phyloP scores from a whole-genome alignment of 1,284 basidiomycete species.

The Stereum hirsutum region DNA sequence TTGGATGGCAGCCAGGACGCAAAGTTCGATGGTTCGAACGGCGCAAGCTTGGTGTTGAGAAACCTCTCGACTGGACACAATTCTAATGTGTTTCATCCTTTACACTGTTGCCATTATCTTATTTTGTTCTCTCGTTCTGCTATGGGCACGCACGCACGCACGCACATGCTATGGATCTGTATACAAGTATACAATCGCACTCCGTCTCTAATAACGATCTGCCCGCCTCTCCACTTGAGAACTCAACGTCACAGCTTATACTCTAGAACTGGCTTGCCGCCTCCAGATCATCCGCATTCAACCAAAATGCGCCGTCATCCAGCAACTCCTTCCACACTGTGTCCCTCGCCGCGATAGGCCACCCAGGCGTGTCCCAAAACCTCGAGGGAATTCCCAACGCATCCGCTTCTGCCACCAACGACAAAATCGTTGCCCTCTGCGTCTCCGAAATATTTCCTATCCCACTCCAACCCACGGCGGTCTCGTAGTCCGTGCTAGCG shows the following conservation, averaged over 20 bases:
- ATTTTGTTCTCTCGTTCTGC: neutral
- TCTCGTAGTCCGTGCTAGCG: slow-evolving; percentile 40
- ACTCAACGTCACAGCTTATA: too few species aligned
- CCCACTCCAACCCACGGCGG: slow-evolving; percentile 38
- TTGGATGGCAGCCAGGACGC: slow-evolving; percentile 18
- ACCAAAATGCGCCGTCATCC: slow-evolving; percentile 38
- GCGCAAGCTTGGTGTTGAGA: slow-evolving; percentile 26
- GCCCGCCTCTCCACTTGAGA: too few species aligned
- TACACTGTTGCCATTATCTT: neutral
- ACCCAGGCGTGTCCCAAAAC: slow-evolving; percentile 46
- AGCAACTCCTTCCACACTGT: slow-evolving; percentile 34
- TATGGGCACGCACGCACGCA: too few species aligned
- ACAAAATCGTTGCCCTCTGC: slow-evolving; percentile 25
- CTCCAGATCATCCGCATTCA: slow-evolving; percentile 44
- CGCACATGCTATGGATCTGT: neutral
- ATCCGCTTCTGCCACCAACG: slow-evolving; percentile 36
- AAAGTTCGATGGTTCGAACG: slow-evolving; percentile 21
- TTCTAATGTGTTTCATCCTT: slow-evolving; percentile 7
- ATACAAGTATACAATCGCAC: neutral
- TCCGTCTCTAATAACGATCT: too few species aligned
- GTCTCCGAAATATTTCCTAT: slow-evolving; percentile 31
- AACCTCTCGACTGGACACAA: slow-evolving; percentile 19
- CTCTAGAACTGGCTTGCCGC: slow-evolving; percentile 32
- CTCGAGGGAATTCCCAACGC: slow-evolving; percentile 34
- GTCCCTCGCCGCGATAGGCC: slow-evolving; percentile 35